phyloP scores from a whole-genome alignment of 306 rosid species.

The Datisca glomerata region DNA sequence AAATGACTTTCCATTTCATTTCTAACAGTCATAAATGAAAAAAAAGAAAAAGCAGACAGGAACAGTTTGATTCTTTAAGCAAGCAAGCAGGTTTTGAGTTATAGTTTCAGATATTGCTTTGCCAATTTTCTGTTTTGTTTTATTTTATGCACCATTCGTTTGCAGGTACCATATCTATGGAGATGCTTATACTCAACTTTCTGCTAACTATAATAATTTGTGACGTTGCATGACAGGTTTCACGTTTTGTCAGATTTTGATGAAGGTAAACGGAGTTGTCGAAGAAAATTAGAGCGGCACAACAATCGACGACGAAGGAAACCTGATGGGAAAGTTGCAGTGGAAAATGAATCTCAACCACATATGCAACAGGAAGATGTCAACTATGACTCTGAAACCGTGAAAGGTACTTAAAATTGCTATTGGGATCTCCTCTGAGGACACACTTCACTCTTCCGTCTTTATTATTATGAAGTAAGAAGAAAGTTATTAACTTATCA shows the following conservation, averaged over 20 bases:
- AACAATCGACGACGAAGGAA: slow-evolving; percentile 83
- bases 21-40: no score
- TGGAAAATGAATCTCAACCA: slow-evolving; percentile 34
- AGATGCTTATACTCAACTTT: neutral
- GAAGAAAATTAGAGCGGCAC: slow-evolving; percentile 89
- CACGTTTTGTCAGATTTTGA: slow-evolving; percentile 79
- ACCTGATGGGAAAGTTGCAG: slow-evolving; percentile 22
- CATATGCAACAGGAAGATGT: slow-evolving; percentile 36
- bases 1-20: no score
- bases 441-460: no score
- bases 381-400: slow-evolving; percentile 31
- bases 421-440: no score
- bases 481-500: no score
- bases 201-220: slow-evolving; percentile 1
- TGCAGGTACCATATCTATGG: no score
- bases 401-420: slow-evolving; percentile 48
- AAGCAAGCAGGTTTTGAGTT: no score
- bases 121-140: no score
- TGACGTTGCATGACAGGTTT: slow-evolving; percentile 45
- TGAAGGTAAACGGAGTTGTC: slow-evolving; percentile 92
- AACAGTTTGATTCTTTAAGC: no score
- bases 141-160: neutral
- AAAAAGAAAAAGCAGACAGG: no score
- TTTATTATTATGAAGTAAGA: no score
- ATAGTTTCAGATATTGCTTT: no score